Percentiles rank a stretch among this genome's conserved stretches.
Conservation (phyloP, 1,139 yeast genomes). For the Scheffersomyces stambukii region DNA sequence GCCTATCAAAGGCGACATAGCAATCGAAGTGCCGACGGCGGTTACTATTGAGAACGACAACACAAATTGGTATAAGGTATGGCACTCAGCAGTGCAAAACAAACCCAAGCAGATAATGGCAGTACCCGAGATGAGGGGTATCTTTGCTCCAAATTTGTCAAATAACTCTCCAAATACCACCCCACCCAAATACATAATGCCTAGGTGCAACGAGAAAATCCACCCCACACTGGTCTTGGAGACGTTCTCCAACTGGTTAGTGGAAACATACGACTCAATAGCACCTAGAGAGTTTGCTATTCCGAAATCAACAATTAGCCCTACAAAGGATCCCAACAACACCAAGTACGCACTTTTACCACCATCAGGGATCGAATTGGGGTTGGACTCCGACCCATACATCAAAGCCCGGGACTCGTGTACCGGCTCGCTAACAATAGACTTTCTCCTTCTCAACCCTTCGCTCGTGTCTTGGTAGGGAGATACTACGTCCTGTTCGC, state of each 20-base stretch:
- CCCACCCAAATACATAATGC: constrained; percentile 54
- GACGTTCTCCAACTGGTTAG: constrained; percentile 42
- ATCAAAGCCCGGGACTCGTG: constrained; percentile 12
- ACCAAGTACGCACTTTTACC: constrained; percentile 55
- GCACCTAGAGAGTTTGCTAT: constrained; percentile 57
- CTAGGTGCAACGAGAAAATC: constrained; percentile 58
- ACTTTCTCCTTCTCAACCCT: too few species aligned
- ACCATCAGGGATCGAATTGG: constrained; percentile 56
- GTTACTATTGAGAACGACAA: constrained; percentile 53
- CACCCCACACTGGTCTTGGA: constrained; percentile 51
- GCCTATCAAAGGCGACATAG: constrained; percentile 58
- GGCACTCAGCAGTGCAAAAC: constrained; percentile 50
- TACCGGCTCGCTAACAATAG: not conserved
- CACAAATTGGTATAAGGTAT: constrained; percentile 53
- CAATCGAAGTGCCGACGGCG: constrained; percentile 55
- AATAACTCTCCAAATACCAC: constrained; percentile 60
- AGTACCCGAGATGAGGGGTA: constrained; percentile 45
- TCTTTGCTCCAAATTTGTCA: constrained; percentile 51
- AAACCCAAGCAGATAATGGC: constrained; percentile 44
- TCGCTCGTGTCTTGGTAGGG: too few species aligned
- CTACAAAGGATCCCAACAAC: constrained; percentile 58
- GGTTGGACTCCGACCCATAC: constrained; percentile 22
- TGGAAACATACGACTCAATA: constrained; percentile 52
- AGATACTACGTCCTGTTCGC: too few species aligned
- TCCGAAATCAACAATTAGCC: constrained; percentile 60